Conservation (phyloP, 495 filamentous ascomycete genomes). For the Talaromyces adpressus region DNA sequence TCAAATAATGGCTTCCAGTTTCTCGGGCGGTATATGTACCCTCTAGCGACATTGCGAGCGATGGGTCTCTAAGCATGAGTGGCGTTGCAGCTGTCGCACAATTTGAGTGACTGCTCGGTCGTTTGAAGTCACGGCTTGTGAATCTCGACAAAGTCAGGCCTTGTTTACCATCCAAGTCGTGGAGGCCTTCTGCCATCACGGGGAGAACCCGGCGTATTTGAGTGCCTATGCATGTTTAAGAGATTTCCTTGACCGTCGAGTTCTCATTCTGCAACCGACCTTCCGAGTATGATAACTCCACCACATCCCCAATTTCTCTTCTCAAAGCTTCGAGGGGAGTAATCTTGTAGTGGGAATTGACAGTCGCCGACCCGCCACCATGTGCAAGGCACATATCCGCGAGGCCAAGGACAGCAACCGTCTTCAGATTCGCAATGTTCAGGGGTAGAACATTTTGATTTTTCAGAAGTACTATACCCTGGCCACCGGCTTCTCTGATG, state of each 20-base stretch:
- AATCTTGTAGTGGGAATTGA: slow-evolving; percentile 62
- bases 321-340: slow-evolving; percentile 32
- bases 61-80: slow-evolving; percentile 44
- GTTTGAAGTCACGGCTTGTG: not conserved
- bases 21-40: slow-evolving; percentile 48
- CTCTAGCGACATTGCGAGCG: slow-evolving; percentile 60
- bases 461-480: not conserved
- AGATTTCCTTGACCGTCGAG: not conserved
- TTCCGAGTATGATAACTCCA: not conserved
- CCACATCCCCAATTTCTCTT: not conserved
- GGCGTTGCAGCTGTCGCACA: slow-evolving; percentile 44
- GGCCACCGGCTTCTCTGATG: slow-evolving; percentile 27
- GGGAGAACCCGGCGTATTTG: not conserved
- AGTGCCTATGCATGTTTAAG: not conserved
- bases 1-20: slow-evolving; percentile 59
- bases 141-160: not conserved
- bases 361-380: slow-evolving; percentile 61
- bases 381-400: slow-evolving; percentile 31
- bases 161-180: not conserved
- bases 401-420: not conserved
- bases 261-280: not conserved
- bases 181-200: not conserved
- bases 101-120: slow-evolving; percentile 38
- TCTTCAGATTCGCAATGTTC: not conserved
- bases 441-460: not conserved